phyloP scores from a whole-genome alignment of 768 basidiomycete genomes.

The Russula earlei region DNA sequence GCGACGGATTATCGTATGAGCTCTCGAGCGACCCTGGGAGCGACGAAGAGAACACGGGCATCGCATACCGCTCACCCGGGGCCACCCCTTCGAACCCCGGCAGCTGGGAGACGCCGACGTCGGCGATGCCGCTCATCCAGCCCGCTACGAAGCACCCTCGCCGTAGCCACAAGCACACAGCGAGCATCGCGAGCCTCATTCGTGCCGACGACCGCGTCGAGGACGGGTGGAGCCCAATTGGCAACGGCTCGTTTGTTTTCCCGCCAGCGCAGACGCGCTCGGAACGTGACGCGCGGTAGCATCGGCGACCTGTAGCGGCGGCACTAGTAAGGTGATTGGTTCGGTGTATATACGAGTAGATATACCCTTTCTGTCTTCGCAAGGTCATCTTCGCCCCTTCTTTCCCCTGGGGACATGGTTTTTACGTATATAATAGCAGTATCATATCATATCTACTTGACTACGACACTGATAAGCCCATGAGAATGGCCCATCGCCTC shows the following conservation, averaged over 20 bases:
- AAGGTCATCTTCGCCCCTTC: too few relatives aligned
- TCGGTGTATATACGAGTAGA: conserved; percentile 8
- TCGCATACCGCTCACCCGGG: conserved; percentile 58
- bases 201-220: conserved; percentile 69
- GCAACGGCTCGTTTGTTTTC: conserved; percentile 41
- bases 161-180: conserved; percentile 64
- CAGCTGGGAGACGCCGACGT: conserved; percentile 22
- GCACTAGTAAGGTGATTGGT: background rate
- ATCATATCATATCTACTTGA: too few relatives aligned
- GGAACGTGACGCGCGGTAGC: conserved; percentile 1
- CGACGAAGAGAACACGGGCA: conserved; percentile 62
- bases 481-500: too few relatives aligned
- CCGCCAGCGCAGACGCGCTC: conserved; percentile 31
- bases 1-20: conserved; percentile 46
- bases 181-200: conserved; percentile 76
- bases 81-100: conserved; percentile 3
- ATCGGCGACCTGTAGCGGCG: background rate
- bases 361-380: too few relatives aligned
- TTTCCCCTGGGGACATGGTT: too few relatives aligned
- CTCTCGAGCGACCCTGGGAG: conserved; percentile 39
- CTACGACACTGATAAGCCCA: too few relatives aligned
- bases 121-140: conserved; percentile 30
- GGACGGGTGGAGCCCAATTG: conserved; percentile 76
- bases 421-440: too few relatives aligned
- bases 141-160: conserved; percentile 22